Base-by-base conservation (phyloP, 2,329 filamentous ascomycete genomes). In the Fusarium pseudoanthophilum region DNA sequence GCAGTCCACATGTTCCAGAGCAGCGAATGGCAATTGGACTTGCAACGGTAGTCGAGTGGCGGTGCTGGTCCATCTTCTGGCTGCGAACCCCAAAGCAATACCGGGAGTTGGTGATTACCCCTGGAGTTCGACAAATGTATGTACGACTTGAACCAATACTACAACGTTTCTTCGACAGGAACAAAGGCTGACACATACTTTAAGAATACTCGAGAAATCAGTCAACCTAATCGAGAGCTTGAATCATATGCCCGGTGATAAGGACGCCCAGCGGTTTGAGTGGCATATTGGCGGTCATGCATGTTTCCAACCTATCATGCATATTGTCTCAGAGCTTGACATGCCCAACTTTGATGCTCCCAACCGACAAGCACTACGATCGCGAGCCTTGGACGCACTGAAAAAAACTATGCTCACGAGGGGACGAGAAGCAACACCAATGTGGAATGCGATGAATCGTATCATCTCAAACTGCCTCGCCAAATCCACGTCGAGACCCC, bases 41-140 rank as follows among this genome's bases (percentile, higher is more conserved):
- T 42, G 48, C 58, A 7, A 55, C n/a, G 2, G n/a, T 60, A 14
- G 36, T 60, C 21, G 48, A 60, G 21, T 60, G 58, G 37, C 28
- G 48, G 13, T 60, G 48, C n/a, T 60, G 58, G 58, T 60, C 58
- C 24, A 60, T 60, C 28, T 43, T 60, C 24, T 60, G 58, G 58
- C 4, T 60, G 26, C 48, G 58, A 28, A 42, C 37, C 4, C 58
- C 37, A 18, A 56, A 60, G 10, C 46, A 56, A 10, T 56, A 60
- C 20, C 39, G 58, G 20, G 58, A 34, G 28, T 32, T 20, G 3
- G 58, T 55, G 18, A 52, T 60, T 8, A 56, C 37, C 14, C 58
- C 58, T 36, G 58, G 43, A 34, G 32, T 56, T 39, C 28, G 58
- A 13, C 48, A 60, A 28, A 56, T 52, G 48, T 56, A 60, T 4